Evolutionary conservation across 192 early-diverging fungal species (phyloP), one percentile per base, ranked within the genome.

Genomic region (Podila epicladia): DNA sequence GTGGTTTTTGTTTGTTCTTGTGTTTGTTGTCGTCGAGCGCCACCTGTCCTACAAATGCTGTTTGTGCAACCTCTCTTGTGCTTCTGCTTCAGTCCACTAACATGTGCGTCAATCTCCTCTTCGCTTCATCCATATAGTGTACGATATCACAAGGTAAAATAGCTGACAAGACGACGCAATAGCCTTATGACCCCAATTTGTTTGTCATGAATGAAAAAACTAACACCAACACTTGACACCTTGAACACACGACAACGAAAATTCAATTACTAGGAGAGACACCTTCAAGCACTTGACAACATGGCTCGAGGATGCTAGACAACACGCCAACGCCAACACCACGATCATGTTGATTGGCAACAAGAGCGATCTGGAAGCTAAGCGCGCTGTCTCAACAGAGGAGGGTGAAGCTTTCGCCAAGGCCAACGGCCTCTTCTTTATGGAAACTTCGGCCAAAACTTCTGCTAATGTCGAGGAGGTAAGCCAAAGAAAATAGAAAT

Each of bases 381-480:
- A 92, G 72, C 91, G 96, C 65, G 87, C 90, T 32, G 95, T 97
- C 26, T 87, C 95, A 4, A 80, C 87, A 26, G 95, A 96, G 65
- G 96, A 97, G 77, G 96, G 94, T 58, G 93, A 94, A 62, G 87
- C 89, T 58, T 97, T 97, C 90, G 96, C 96, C 33, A 83, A 85
- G 64, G 92, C 94, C 59, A 92, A 97, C 72, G 92, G 89, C 15
- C 87, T 98, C 60, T 89, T 97, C 55, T 97, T 95, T 73, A 90
- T 97, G 71, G 97, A 98, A 73, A 96, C 97, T 0, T 94, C 92
- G 2, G 96, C 97, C 29, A 97, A 96, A 79, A 92, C 95, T 1
- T 93, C 94, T 28, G 91, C 87, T 58, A 95, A 96, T 62, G 95
- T 97, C 45, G 93, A 96, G 50, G 85, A 91, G 45, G 86, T 86